Evolutionary conservation across 305 asterid genomes (phyloP), one percentile per base, ranked within the genome.

Genomic region (Plantago coronopus): DNA sequence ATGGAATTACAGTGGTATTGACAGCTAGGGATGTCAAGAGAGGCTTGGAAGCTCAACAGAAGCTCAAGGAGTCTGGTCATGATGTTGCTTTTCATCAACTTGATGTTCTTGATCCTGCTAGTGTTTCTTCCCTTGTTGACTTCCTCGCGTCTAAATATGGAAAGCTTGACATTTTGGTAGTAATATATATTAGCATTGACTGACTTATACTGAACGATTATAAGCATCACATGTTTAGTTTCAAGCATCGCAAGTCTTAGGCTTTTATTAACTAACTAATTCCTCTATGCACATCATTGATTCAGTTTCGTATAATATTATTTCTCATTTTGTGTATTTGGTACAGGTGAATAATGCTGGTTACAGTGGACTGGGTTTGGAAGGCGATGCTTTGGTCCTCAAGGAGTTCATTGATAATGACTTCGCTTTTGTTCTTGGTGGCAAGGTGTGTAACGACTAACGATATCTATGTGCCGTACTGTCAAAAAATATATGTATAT

Each of bases 131-230:
- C 1, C 12, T 18, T 12, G 54, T 8, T 18, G 25, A 48, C 13
- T 48, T 17, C 12, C 3, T 48, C 12, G 23, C 3, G 15, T 17
- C 54, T 3, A 48, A 48, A 3, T 48, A 7, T 7, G 25, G 54
- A 13, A 48, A 22, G 54, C 54, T 48, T 18, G 54, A 48, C 12
- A 48, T 48, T 48, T 18, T 48, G 54, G 54, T 48, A 48, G n/a
- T n/a, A n/a, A n/a, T n/a, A n/a, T n/a, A n/a, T n/a, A n/a, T n/a
- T 8, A 13, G 14, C n/a, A 7, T 34, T 34, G 0, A 0, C 14
- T 17, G 3, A 46, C 22, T 6, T 17, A 2, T 17, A 11, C 23
- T 48, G 11, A 14, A 15, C 16, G 1, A 34, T 34, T 34, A 34
- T 7, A 6, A 9, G 12, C 40, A 34, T 34, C 10, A 34, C 9